Base-by-base conservation (phyloP, 225 moss, liverwort and hornwort genomes). In the Marchantia polymorpha region DNA sequence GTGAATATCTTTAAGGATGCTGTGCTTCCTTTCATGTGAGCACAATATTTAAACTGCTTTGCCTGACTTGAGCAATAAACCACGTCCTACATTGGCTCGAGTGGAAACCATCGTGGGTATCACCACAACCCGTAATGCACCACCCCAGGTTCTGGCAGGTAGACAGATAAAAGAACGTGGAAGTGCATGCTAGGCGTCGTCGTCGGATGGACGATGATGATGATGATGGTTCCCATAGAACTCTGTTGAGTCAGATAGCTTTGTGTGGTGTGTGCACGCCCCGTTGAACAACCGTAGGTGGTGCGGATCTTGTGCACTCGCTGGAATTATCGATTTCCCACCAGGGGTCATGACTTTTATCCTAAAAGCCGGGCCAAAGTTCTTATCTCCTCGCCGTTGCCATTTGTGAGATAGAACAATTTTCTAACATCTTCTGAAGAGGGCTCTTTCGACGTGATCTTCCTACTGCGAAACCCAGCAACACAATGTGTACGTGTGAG, bases 351-450 rank as follows among this genome's bases (percentile, higher is more conserved):
- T 31, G 61, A 12, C 16, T 55, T 5, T 77, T 66, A 70, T 87
- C 85, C 95, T 63, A 93, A 75, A 69, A 99, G 86, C 29, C 95
- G 87, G 69, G 89, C 91, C 84, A 95, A 88, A 74, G 64, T 90
- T 86, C 99, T 85, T 22, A 95, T 84, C 79, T 99, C 99, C 78
- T 91, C 92, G 56, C 93, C 95, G 79, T 99, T 99, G 58, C 99
- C 95, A 85, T 92, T 94, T 56, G 99, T 95, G 49, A 99, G 89
- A 79, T 89, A 95, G 78, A 87, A 95, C 49, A 99, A 81, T 78
- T 94, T 93, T 52, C 86, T 90, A 47, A 87, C 80, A 73, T 99
- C 92, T 77, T 91, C 88, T 76, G 90, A 89, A 31, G 89, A 83
- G 58, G 91, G 93, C 83, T 92, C 91, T 83, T 90, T 84, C 7